phyloP scores from a whole-genome alignment of 148 eudicot genomes.

The Rhododendron griersonianum region DNA sequence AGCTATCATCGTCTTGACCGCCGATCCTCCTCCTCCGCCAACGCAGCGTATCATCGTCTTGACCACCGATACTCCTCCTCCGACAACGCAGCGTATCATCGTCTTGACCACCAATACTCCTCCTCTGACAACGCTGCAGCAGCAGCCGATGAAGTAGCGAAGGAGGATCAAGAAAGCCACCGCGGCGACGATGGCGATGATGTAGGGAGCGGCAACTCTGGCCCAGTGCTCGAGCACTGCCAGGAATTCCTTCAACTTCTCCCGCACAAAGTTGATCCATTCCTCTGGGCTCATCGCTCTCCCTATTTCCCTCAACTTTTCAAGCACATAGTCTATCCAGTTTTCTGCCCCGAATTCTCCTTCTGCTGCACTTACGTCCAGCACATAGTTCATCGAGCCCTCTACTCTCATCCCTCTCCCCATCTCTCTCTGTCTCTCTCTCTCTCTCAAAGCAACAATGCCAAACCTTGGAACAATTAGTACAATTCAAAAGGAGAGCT shows the following conservation, averaged over 20 bases:
- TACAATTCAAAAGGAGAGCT: neutral
- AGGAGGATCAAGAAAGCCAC: neutral
- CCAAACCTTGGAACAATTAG: neutral
- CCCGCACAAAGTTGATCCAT: neutral
- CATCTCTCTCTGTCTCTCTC: neutral
- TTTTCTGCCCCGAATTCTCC: neutral
- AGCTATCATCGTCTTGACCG: conserved; percentile 26
- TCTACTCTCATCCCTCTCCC: neutral
- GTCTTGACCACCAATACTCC: neutral
- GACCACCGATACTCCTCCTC: neutral
- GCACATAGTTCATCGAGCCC: neutral
- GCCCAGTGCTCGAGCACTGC: neutral
- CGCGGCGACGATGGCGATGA: neutral
- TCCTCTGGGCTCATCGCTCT: neutral
- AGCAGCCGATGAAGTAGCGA: too few relatives aligned
- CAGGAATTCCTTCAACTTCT: neutral
- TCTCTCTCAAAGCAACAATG: neutral
- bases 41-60: conserved; percentile 23
- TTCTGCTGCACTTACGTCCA: neutral
- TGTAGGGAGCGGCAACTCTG: neutral
- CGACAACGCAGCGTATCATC: neutral
- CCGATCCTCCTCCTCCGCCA: neutral
- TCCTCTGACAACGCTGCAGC: neutral
- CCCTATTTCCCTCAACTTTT: neutral
- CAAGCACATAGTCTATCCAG: neutral